A percentile compares a stretch with the other conserved stretches of the same genome.
Conservation (phyloP, 345 rosid species). For the Schrenkiella parvula region DNA sequence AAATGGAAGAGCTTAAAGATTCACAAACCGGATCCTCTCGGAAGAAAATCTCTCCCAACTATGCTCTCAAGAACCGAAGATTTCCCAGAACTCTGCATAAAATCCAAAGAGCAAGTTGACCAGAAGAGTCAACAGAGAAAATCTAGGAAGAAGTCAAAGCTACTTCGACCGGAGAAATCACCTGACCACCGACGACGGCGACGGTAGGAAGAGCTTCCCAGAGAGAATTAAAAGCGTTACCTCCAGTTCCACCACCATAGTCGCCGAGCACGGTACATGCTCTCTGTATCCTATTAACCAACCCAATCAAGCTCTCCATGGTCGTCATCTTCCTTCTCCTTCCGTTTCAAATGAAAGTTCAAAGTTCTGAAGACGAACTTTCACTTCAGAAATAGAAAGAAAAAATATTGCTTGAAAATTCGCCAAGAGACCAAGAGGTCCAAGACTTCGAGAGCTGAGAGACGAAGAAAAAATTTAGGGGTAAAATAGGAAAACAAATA, state of each 20-base stretch:
- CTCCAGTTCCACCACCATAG: slow-evolving; percentile 71
- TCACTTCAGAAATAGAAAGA: background rate
- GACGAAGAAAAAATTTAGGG: background rate
- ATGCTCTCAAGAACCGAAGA: slow-evolving; percentile 98
- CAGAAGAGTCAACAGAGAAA: background rate
- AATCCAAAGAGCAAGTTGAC: background rate
- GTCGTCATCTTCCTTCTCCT: slow-evolving; percentile 55
- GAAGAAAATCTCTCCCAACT: slow-evolving; percentile 94
- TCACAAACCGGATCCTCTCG: slow-evolving; percentile 88
- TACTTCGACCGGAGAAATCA: background rate
- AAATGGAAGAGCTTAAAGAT: background rate
- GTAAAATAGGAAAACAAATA: background rate
- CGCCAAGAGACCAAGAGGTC: slow-evolving; percentile 11
- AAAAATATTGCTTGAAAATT: slow-evolving; percentile 12
- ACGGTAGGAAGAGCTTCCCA: slow-evolving; percentile 98
- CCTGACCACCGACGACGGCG: slow-evolving; percentile 93
- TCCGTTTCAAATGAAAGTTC: slow-evolving; percentile 1
- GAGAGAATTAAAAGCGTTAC: slow-evolving; percentile 63
- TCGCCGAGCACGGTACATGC: slow-evolving; percentile 96
- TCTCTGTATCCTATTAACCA: slow-evolving; percentile 86
- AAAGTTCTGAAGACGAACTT: background rate
- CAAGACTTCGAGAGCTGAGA: slow-evolving; percentile 3
- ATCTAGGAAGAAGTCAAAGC: slow-evolving; percentile 8
- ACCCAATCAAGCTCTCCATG: slow-evolving; percentile 91
- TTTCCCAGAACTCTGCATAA: slow-evolving; percentile 84